A percentile compares a stretch with the other conserved stretches of the same genome.
Evolutionary conservation across 352 stramenopile genomes (phyloP).

Genomic region (Phytophthora lateralis): DNA sequence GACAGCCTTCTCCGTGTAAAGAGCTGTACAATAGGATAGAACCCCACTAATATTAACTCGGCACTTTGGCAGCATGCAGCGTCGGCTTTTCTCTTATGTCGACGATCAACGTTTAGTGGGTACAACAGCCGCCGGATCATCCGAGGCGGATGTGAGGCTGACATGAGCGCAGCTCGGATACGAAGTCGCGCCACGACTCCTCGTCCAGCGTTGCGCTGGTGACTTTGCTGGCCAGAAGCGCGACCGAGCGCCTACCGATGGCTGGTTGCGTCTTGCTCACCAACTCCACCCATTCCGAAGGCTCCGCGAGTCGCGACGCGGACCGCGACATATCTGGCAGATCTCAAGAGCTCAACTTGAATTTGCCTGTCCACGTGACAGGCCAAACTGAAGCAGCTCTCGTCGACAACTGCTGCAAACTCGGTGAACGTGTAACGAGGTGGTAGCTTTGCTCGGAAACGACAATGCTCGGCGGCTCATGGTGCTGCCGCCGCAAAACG

Average conservation of each 20-base stretch:
- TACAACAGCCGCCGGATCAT: conserved; percentile 11
- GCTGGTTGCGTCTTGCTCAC: conserved; percentile 2
- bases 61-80: conserved; percentile 28
- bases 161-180: background rate
- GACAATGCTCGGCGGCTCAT: background rate
- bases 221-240: conserved; percentile 1
- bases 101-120: conserved; percentile 5
- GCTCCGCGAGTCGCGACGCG: background rate
- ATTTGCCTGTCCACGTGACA: conserved; percentile 12
- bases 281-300: conserved; percentile 17
- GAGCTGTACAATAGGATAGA: conserved; percentile 70
- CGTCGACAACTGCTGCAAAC: background rate
- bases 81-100: too few species aligned
- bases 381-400: conserved; percentile 4
- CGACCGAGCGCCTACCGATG: background rate
- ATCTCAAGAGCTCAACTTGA: conserved; percentile 19
- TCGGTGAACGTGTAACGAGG: background rate
- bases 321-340: conserved; percentile 13
- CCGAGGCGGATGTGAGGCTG: background rate
- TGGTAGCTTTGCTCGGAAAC: background rate
- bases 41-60: conserved; percentile 44
- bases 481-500: background rate
- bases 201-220: background rate
- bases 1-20: conserved; percentile 43
- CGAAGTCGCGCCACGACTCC: conserved; percentile 1